Conservation (phyloP, 2,329 filamentous ascomycete species). For the Alternaria viburni region DNA sequence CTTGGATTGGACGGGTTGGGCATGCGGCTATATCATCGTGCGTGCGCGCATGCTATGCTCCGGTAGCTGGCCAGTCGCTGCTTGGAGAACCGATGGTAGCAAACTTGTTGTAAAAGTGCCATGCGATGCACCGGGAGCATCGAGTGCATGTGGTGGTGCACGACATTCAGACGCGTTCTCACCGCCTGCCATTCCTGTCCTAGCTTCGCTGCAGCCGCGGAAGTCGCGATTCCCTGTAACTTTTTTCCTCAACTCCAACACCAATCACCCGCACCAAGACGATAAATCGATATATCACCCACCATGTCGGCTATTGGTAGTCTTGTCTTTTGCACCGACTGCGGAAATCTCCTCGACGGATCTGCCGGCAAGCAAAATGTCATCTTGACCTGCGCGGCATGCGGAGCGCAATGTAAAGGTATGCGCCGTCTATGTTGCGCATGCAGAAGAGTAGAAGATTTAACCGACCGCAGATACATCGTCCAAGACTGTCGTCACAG, state of each 20-base stretch:
- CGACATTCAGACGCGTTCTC: constrained; percentile 26
- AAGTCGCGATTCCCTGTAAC: constrained; percentile 22
- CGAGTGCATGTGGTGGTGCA: constrained; percentile 10
- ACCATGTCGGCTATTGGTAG: constrained; percentile 88
- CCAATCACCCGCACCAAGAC: background rate
- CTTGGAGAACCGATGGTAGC: background rate
- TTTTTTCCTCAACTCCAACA: constrained; percentile 24
- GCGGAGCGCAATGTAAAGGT: constrained; percentile 66
- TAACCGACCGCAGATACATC: constrained; percentile 33
- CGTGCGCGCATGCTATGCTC: constrained; percentile 17
- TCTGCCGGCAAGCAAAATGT: constrained; percentile 79
- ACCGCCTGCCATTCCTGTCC: constrained; percentile 31
- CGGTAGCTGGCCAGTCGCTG: background rate
- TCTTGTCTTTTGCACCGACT: constrained; percentile 90
- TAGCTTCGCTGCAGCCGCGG: constrained; percentile 22
- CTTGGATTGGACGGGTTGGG: background rate
- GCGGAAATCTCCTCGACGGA: constrained; percentile 85
- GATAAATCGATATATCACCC: constrained; percentile 4
- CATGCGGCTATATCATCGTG: constrained; percentile 17
- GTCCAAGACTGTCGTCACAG: constrained; percentile 77
- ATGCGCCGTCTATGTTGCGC: background rate
- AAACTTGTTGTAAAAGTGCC: background rate
- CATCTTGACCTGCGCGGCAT: constrained; percentile 82
- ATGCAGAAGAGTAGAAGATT: background rate
- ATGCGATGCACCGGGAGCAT: constrained; percentile 7